Base-by-base conservation (phyloP, 352 stramenopile genomes). In the Peronospora tabacina region DNA sequence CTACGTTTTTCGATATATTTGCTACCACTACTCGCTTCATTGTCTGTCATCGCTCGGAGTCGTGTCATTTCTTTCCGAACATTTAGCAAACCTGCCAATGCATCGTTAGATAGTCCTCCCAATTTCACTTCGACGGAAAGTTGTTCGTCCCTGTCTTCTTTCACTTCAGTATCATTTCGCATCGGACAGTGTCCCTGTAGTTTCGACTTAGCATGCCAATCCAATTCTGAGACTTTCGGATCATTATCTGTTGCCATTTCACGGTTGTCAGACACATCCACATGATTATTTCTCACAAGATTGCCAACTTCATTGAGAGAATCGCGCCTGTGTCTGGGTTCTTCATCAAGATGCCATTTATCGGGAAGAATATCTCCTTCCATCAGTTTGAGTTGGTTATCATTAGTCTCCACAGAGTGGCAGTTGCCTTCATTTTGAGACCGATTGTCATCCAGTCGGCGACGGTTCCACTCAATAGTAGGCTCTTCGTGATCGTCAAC, bases 21-120 rank as follows among this genome's bases (percentile, higher is more conserved):
- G 30, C 30, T 36, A 11, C 30, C 10, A 36, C 5, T 7, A 36
- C 30, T 36, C 11, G 16, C 11, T 36, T 11, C 30, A 7, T 16
- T 15, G 13, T n/a, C 46, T 39, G 62, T 70, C 11, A 24, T 28
- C 19, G 36, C 50, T 26, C 58, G 61, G 55, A 75, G 61, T 19
- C 53, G 46, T 16, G 32, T 41, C 37, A 69, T 59, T 42, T 62
- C 42, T 16, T 60, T 24, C n/a, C 49, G 49, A 43, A 72, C 42
- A 7, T 60, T 49, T 7, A 63, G 29, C 41, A 72, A 41, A 30
- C 33, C 45, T 33, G 59, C 37, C 10, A 76, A 28, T 13, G 67
- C 49, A 16, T 69, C 67, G 40, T 52, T 58, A 7, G 16, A 30
- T 0, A 29, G 6, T 35, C 26, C 52, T 7, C 45, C 41, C 12